phyloP scores from a whole-genome alignment of 2,329 filamentous ascomycete genomes.

The Aspergillus novofumigatus region DNA sequence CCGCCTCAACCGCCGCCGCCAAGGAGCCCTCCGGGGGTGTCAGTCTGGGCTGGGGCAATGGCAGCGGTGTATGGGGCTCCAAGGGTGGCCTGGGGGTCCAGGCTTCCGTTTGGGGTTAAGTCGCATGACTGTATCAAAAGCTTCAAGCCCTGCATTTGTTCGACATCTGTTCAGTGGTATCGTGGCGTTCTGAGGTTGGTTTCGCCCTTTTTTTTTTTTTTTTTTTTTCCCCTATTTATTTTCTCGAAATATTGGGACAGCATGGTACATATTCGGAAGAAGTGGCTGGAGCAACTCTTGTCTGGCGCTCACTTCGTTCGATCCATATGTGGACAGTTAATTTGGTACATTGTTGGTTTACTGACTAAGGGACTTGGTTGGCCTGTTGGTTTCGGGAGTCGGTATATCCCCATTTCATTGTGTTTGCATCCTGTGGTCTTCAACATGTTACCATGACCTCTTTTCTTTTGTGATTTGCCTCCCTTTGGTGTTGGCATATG shows the following conservation, averaged over 20 bases:
- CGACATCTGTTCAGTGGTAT: conserved; percentile 16
- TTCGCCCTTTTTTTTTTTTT: conserved; percentile 9
- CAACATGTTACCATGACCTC: conserved; percentile 4
- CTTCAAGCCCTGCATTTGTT: conserved; percentile 5
- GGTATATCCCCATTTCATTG: conserved; percentile 18
- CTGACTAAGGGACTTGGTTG: conserved; percentile 26
- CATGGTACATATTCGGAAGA: conserved; percentile 31
- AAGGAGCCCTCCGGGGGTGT: conserved; percentile 43
- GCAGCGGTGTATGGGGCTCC: conserved; percentile 79
- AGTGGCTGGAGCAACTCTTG: conserved; percentile 18
- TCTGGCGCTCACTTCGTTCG: conserved; percentile 15
- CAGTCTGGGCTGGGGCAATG: conserved; percentile 69
- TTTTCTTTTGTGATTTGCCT: conserved; percentile 5
- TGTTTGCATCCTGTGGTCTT: conserved; percentile 18
- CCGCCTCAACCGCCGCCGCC: conserved; percentile 25
- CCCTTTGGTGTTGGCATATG: conserved; percentile 5
- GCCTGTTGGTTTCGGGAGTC: conserved; percentile 30
- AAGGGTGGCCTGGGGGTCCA: conserved; percentile 79
- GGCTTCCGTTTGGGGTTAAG: conserved; percentile 88
- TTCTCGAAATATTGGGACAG: conserved; percentile 21
- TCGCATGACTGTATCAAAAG: neutral
- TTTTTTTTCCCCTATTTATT: conserved; percentile 11
- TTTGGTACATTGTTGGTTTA: conserved; percentile 27
- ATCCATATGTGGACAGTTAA: conserved; percentile 24
- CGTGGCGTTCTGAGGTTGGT: conserved; percentile 26